Evolutionary conservation across 768 basidiomycete genomes (phyloP).

Genomic region (Tricholoma sp.): DNA sequence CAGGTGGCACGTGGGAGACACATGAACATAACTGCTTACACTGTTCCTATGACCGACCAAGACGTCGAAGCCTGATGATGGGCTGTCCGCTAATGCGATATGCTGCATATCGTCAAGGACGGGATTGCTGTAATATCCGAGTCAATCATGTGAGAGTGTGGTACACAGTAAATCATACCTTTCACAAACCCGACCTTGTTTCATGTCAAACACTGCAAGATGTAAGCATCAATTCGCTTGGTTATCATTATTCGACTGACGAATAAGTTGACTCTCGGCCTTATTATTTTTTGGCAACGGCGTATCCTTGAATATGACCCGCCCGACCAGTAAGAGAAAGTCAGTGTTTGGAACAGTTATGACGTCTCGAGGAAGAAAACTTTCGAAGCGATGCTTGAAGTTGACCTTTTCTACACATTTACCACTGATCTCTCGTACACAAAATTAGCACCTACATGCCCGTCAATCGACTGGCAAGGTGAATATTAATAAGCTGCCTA

Average conservation of each 20-base stretch:
- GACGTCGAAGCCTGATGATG: neutral
- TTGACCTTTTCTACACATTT: neutral
- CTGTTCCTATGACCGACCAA: slow-evolving; percentile 1
- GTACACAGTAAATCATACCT: neutral
- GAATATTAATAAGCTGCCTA: neutral
- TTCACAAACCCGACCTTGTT: neutral
- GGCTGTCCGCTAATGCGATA: neutral
- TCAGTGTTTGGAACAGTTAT: neutral
- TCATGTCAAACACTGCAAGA: neutral
- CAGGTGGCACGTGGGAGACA: neutral
- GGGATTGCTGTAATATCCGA: neutral
- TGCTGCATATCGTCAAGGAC: slow-evolving; percentile 4
- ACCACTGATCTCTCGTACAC: neutral
- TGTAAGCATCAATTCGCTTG: neutral
- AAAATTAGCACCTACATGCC: slow-evolving; percentile 2
- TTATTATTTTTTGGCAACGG: neutral
- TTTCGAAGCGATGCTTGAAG: neutral
- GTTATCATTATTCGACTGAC: neutral
- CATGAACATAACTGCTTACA: neutral
- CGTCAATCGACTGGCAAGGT: slow-evolving; percentile 2
- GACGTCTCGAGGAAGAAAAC: neutral
- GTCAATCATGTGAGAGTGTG: neutral
- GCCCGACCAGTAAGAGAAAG: neutral
- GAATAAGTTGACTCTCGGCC: slow-evolving; percentile 3
- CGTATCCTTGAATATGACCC: neutral